Evolutionary conservation across 78 protist genomes (phyloP), one percentile per base, ranked within the genome.

Genomic region (Cavenderia fasciculata): DNA sequence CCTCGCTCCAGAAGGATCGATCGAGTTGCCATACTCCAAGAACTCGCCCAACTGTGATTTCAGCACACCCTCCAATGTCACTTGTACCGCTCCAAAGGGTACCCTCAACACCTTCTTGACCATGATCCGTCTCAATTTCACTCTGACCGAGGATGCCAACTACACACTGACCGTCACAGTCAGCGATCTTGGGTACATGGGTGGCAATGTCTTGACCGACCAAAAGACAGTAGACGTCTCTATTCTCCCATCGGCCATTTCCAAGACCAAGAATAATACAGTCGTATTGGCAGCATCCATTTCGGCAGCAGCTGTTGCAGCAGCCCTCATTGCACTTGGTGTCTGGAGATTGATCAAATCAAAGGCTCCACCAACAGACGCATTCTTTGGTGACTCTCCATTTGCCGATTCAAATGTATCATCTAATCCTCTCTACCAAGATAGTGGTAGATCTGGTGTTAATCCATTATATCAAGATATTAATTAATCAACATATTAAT

Each of bases 341-440:
- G 49, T 70, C 41, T 82, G 90, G 90, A 29, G 46, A 34, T 27
- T 82, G 14, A 23, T 82, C 27, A 82, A 33, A 46, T 41, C 47
- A 29, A 25, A 54, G 8, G 77, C 90, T 57, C 90, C 90, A 56
- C 90, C 90, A 23, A 82, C 90, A 16, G 90, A 82, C 23, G 78
- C 90, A 0, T 79, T 79, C 89, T 78, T 78, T 65, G 88, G 88
- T 25, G 88, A 79, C 31, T 38, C 34, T 1, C 73, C 90, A 41
- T 82, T 82, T 31, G 7, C 78, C n/a, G 90, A 82, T 18, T 68
- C 79, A 29, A 38, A 76, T 4, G 78, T 82, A 3, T 14, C 90
- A 4, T 21, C 62, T 2, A 82, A 82, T 43, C 90, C 90, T 68
- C 27, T 82, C 33, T 82, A 82, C 40, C 36, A 44, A n/a, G 40